Percentiles rank a stretch among this genome's conserved stretches.
Evolutionary conservation across 73 alveolate genomes (phyloP).

Genomic region (Blepharisma stoltei): DNA sequence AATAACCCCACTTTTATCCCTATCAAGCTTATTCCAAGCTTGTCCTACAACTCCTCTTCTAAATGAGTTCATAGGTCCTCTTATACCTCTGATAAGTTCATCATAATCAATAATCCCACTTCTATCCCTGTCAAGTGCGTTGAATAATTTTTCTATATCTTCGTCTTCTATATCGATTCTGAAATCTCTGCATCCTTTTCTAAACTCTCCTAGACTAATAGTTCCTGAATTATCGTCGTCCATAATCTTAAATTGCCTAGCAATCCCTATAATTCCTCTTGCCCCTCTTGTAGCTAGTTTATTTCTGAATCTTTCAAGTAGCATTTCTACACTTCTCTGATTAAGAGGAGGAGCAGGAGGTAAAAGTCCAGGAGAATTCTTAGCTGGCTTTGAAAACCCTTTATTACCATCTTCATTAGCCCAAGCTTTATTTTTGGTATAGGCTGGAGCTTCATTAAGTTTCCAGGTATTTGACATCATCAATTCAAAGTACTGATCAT

Average conservation of each 20-base stretch:
- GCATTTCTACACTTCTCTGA: constrained; percentile 36
- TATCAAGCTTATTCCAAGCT: constrained; percentile 60
- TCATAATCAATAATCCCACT: constrained; percentile 61
- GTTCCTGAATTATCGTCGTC: constrained; percentile 68
- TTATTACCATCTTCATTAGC: neutral
- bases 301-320: constrained; percentile 45
- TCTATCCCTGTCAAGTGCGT: constrained; percentile 52
- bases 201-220: constrained; percentile 62
- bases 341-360: constrained; percentile 29
- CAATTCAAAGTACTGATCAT: constrained; percentile 51
- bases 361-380: neutral
- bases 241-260: constrained; percentile 60
- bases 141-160: constrained; percentile 51
- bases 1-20: constrained; percentile 57
- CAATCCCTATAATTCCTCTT: constrained; percentile 57
- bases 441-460: constrained; percentile 26
- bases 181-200: constrained; percentile 62
- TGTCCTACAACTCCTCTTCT: constrained; percentile 63
- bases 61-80: constrained; percentile 68
- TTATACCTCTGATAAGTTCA: constrained; percentile 53
- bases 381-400: constrained; percentile 14
- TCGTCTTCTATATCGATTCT: constrained; percentile 52
- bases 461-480: constrained; percentile 86
- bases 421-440: neutral
- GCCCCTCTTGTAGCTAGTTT: constrained; percentile 50